These are phyloP conservation scores for Ulota crispa DNA, from an alignment of 225 moss, liverwort and hornwort genomes.

Conservation along the genomic window DNA sequence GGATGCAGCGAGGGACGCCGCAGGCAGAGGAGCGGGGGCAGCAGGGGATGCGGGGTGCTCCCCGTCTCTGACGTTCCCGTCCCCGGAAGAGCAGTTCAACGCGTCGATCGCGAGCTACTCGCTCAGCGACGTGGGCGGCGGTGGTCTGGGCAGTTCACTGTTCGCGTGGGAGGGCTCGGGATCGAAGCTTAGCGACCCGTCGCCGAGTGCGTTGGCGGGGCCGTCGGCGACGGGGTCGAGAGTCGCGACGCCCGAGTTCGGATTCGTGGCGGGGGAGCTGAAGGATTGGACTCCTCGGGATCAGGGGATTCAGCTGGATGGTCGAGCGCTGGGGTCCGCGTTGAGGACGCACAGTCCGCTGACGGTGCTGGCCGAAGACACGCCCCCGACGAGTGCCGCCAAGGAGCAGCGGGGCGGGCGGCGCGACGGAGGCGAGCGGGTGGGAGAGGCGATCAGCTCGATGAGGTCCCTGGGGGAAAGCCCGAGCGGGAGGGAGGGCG, in stretches of 20 bases:
- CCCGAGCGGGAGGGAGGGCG: conserved; percentile 5
- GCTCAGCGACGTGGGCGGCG: background rate
- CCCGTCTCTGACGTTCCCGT: conserved; percentile 30
- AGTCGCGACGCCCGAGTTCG: background rate
- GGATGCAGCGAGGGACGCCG: background rate
- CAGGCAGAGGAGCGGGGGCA: background rate
- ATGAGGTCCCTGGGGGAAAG: conserved; percentile 52
- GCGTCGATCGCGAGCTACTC: conserved; percentile 34
- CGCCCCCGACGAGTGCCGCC: background rate
- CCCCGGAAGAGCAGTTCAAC: conserved; percentile 56
- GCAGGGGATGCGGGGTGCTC: background rate
- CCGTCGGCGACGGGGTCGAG: background rate
- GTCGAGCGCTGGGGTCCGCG: conserved; percentile 16
- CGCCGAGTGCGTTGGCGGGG: background rate
- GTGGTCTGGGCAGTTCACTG: conserved; percentile 34
- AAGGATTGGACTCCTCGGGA: conserved; percentile 44
- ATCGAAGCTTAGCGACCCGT: conserved; percentile 15
- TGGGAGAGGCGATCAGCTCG: conserved; percentile 34
- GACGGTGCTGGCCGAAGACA: conserved; percentile 32
- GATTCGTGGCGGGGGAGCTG: conserved; percentile 34
- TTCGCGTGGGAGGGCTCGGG: conserved; percentile 38
- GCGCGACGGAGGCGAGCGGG: background rate
- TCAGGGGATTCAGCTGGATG: background rate
- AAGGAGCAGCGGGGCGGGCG: background rate
- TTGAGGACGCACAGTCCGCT: conserved; percentile 43